Evolutionary conservation across 148 eudicot genomes (phyloP).

Genomic region (Amaranthus cruentus): DNA sequence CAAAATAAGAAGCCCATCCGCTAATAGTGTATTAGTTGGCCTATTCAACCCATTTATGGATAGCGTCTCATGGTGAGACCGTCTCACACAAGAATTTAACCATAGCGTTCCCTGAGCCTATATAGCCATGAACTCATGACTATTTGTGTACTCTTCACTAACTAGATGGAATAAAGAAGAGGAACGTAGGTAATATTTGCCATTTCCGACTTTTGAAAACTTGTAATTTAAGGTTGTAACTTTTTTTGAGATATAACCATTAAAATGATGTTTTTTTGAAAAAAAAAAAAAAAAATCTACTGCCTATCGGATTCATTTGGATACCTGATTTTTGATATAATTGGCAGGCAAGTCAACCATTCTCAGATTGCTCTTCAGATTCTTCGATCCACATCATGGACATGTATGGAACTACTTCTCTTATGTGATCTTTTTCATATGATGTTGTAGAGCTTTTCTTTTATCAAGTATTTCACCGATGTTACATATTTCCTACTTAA

Average conservation of each 20-base stretch:
- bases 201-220: background rate
- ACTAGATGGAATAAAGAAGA: background rate
- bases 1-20: too few relatives aligned
- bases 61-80: too few relatives aligned
- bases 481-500: too few relatives aligned
- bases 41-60: background rate
- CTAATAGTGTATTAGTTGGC: background rate
- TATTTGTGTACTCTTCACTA: background rate
- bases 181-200: background rate
- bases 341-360: constrained; percentile 87
- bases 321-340: constrained; percentile 9
- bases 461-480: background rate
- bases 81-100: too few relatives aligned
- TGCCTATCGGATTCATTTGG: background rate
- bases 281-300: background rate
- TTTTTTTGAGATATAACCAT: background rate
- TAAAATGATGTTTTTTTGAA: background rate
- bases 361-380: constrained; percentile 88
- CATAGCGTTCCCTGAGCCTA: background rate
- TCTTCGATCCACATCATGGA: constrained; percentile 78
- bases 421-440: background rate
- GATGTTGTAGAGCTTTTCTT: background rate
- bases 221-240: background rate
- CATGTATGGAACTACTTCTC: constrained; percentile 44
- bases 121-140: too few relatives aligned